These are phyloP conservation scores for Euphorbia peplus DNA, from an alignment of 345 rosid species.

Conservation along the genomic window DNA sequence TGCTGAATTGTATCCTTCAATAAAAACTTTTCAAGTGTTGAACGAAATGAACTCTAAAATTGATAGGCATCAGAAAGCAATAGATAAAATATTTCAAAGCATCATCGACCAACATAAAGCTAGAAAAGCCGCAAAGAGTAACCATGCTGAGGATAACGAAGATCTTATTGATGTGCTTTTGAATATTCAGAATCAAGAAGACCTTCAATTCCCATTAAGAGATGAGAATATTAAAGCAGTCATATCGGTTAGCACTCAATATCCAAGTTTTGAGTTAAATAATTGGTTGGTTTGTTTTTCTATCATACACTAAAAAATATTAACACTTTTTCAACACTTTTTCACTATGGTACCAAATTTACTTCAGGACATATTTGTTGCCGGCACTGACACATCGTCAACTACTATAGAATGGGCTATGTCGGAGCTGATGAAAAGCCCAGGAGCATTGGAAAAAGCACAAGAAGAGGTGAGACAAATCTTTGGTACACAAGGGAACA, in stretches of 20 bases:
- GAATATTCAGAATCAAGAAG: neutral
- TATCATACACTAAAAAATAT: neutral
- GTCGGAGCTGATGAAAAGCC: conserved; percentile 12
- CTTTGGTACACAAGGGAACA: neutral
- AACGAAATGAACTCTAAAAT: neutral
- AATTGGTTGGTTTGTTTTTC: neutral
- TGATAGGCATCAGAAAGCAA: neutral
- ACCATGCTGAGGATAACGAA: neutral
- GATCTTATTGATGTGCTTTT: conserved; percentile 9
- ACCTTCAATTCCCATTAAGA: conserved; percentile 1
- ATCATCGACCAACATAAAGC: conserved; percentile 10
- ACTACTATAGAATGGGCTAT: conserved; percentile 9
- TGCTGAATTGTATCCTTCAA: conserved; percentile 3
- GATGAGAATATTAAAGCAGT: conserved; percentile 9
- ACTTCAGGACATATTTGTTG: conserved; percentile 8
- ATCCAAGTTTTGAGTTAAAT: neutral
- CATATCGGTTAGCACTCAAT: conserved; percentile 2
- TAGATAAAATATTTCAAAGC: conserved; percentile 2
- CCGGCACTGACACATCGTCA: conserved; percentile 5
- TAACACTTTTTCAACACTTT: neutral
- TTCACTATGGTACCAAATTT: neutral
- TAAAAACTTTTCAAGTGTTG: neutral
- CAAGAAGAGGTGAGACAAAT: conserved; percentile 7
- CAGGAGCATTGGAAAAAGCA: conserved; percentile 16
- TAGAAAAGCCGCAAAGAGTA: neutral